These are phyloP conservation scores for Tetrahymena thermophila DNA, from an alignment of 73 alveolate genomes.

Conservation along the genomic window DNA sequence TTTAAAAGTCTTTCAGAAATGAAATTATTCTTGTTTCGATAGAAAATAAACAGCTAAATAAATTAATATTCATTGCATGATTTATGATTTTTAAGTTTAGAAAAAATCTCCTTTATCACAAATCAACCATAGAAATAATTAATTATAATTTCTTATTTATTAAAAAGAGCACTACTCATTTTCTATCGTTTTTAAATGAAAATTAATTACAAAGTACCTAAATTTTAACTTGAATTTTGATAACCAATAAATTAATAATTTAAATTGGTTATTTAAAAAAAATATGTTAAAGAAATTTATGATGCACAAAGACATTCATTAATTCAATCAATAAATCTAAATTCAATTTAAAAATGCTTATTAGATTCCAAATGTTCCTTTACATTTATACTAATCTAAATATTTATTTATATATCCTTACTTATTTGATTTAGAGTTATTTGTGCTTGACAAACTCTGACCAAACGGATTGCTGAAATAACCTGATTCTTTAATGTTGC, in stretches of 20 bases:
- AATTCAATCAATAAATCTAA: background rate
- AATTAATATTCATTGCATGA: too few relatives aligned
- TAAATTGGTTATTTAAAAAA: too few relatives aligned
- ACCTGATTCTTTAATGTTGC: background rate
- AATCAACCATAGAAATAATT: background rate
- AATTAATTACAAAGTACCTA: background rate
- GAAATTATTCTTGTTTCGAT: too few relatives aligned
- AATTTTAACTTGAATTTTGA: background rate
- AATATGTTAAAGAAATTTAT: too few relatives aligned
- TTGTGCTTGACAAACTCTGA: background rate
- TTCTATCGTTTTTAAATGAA: background rate
- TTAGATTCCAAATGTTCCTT: background rate
- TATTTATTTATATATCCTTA: background rate
- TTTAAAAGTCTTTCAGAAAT: too few relatives aligned
- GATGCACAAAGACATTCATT: too few relatives aligned
- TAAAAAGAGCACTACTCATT: background rate
- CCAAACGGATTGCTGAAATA: background rate
- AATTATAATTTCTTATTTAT: background rate
- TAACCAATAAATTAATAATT: background rate
- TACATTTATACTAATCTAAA: background rate
- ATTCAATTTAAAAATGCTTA: too few relatives aligned
- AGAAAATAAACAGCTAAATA: background rate
- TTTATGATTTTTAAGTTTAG: background rate
- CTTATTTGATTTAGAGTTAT: background rate
- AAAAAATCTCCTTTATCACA: background rate